These are phyloP conservation scores for Teratosphaeriaceae sp. DNA, from an alignment of 2,329 filamentous ascomycete genomes.

Conservation along the genomic window DNA sequence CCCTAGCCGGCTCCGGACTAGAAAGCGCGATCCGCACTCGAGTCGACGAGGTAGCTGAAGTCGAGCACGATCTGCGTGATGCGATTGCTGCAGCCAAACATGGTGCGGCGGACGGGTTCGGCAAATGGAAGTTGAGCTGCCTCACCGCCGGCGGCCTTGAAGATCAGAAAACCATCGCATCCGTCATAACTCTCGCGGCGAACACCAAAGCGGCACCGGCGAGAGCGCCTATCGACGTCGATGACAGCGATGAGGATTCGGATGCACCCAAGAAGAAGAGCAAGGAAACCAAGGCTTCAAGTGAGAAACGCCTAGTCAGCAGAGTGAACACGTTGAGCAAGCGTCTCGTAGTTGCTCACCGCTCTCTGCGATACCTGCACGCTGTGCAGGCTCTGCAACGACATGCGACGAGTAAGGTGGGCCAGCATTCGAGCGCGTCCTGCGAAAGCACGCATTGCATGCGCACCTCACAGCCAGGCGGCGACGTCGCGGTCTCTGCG, in stretches of 20 bases:
- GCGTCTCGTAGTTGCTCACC: slow-evolving; percentile 1
- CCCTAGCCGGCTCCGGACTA: slow-evolving; percentile 4
- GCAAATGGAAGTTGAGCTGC: neutral
- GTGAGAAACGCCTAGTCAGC: neutral
- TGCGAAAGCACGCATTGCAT: neutral
- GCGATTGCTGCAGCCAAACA: neutral
- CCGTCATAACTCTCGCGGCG: neutral
- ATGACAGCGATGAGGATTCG: neutral
- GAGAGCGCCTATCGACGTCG: neutral
- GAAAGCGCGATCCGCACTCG: slow-evolving; percentile 10
- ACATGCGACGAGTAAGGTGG: neutral
- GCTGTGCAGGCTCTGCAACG: neutral
- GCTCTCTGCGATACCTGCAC: slow-evolving; percentile 1
- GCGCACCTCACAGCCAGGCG: neutral
- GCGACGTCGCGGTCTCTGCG: slow-evolving; percentile 32
- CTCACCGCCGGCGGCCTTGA: neutral
- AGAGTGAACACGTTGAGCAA: slow-evolving; percentile 1
- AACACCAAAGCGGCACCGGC: neutral
- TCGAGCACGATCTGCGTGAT: neutral
- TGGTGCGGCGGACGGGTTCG: neutral
- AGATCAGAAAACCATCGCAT: neutral
- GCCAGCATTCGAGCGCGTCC: neutral
- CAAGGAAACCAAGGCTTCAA: neutral
- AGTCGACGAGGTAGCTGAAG: slow-evolving; percentile 5
- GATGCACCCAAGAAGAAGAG: neutral